A percentile compares a stretch with the other conserved stretches of the same genome.
Evolutionary conservation across 208 protist genomes (phyloP).

Genomic region (Leishmania lainsoni): DNA sequence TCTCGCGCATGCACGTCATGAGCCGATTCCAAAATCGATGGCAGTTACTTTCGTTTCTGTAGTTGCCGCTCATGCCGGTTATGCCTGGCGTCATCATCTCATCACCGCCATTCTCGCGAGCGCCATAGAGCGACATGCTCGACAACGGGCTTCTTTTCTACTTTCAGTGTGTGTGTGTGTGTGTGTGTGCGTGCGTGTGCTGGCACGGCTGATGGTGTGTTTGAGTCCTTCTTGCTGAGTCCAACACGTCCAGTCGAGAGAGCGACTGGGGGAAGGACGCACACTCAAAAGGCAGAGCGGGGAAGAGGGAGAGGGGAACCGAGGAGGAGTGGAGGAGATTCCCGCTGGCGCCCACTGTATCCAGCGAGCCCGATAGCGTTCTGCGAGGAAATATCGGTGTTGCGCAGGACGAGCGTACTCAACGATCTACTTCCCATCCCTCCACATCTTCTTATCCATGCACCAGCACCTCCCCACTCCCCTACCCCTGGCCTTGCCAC

Average conservation of each 20-base stretch:
- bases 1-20: slow-evolving; percentile 85
- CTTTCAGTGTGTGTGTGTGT: background rate
- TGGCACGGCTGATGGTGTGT: too few relatives aligned
- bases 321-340: background rate
- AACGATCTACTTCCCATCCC: background rate
- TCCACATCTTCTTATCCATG: background rate
- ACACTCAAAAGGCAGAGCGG: too few relatives aligned
- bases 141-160: background rate
- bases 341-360: background rate
- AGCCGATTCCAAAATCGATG: slow-evolving; percentile 81
- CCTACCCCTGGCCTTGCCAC: background rate
- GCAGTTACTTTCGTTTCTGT: slow-evolving; percentile 76
- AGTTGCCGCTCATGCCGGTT: slow-evolving; percentile 61
- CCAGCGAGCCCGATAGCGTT: background rate
- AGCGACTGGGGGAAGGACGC: background rate
- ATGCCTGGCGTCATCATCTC: slow-evolving; percentile 61
- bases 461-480: background rate
- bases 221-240: background rate
- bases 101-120: slow-evolving; percentile 60
- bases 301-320: background rate
- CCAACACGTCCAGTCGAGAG: background rate
- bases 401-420: background rate
- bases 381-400: background rate
- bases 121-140: slow-evolving; percentile 81
- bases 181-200: background rate